phyloP scores from a whole-genome alignment of 306 rosid genomes.

The Cajanus cajan region DNA sequence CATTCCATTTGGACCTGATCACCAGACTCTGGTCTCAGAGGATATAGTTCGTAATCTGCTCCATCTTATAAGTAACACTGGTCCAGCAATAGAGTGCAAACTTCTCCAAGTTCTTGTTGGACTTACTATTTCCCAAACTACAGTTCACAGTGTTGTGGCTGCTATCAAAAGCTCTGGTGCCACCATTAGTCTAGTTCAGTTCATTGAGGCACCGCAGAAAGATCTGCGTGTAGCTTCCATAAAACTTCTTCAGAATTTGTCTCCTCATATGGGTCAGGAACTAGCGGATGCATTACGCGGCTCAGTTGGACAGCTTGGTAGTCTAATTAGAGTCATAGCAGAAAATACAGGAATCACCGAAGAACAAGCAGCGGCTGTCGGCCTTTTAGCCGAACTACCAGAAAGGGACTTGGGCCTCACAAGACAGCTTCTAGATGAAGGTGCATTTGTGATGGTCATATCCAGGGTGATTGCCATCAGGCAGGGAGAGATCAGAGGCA shows the following conservation, averaged over 20 bases:
- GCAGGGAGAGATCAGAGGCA: conserved; percentile 76
- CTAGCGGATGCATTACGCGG: conserved; percentile 96
- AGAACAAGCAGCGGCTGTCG: conserved; percentile 92
- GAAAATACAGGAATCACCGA: conserved; percentile 81
- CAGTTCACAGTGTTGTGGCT: conserved; percentile 66
- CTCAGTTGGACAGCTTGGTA: conserved; percentile 90
- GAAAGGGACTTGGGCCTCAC: conserved; percentile 98
- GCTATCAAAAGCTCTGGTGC: conserved; percentile 99
- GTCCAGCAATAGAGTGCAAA: conserved; percentile 94
- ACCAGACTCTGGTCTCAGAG: conserved; percentile 95
- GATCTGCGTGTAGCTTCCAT: conserved; percentile 87
- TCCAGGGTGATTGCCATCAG: conserved; percentile 61
- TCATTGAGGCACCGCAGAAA: conserved; percentile 91
- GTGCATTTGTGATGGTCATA: conserved; percentile 66
- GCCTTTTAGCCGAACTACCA: conserved; percentile 90
- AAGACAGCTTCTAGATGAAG: conserved; percentile 90
- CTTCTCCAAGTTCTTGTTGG: conserved; percentile 99
- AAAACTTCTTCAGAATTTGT: conserved; percentile 77
- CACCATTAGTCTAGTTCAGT: conserved; percentile 87
- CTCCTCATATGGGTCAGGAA: conserved; percentile 90
- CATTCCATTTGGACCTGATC: conserved; percentile 70
- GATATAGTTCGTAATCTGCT: conserved; percentile 84
- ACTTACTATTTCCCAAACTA: conserved; percentile 68
- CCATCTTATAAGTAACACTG: conserved; percentile 95
- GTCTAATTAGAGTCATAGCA: conserved; percentile 76